These are phyloP conservation scores for Blastobotrys petasosporus DNA, from an alignment of 1,139 yeast genomes.

Conservation along the genomic window DNA sequence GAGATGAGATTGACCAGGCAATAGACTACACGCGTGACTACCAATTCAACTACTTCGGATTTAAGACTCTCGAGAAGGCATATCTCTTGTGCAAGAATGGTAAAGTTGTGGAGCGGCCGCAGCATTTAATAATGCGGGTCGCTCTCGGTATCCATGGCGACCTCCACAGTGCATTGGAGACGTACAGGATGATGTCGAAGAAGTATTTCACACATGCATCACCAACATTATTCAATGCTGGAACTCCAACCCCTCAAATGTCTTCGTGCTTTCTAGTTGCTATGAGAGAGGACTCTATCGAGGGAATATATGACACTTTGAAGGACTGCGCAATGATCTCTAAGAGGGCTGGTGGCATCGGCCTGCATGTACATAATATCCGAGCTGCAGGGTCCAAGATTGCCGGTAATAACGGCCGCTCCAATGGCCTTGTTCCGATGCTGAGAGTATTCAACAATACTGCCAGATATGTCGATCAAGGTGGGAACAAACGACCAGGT, in stretches of 20 bases:
- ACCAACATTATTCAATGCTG: slow-evolving; percentile 85
- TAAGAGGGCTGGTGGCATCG: slow-evolving; percentile 89
- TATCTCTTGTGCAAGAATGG: slow-evolving; percentile 67
- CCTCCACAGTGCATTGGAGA: slow-evolving; percentile 64
- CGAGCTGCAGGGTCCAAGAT: slow-evolving; percentile 82
- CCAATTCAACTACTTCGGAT: slow-evolving; percentile 77
- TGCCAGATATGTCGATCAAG: slow-evolving; percentile 89
- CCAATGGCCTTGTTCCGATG: slow-evolving; percentile 87
- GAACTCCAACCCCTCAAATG: slow-evolving; percentile 82
- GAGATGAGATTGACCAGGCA: slow-evolving; percentile 72
- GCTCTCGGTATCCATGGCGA: slow-evolving; percentile 86
- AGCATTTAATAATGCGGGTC: slow-evolving; percentile 84
- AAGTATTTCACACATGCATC: slow-evolving; percentile 85
- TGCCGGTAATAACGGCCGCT: slow-evolving; percentile 85
- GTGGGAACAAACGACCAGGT: slow-evolving; percentile 92
- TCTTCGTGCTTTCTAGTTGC: slow-evolving; percentile 86
- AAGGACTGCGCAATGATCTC: slow-evolving; percentile 83
- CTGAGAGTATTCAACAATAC: slow-evolving; percentile 84
- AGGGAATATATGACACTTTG: slow-evolving; percentile 81
- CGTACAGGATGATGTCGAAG: slow-evolving; percentile 78
- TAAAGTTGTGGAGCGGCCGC: slow-evolving; percentile 83
- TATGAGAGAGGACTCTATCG: slow-evolving; percentile 86
- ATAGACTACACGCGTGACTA: slow-evolving; percentile 80
- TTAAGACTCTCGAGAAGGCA: slow-evolving; percentile 81
- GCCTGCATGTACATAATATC: slow-evolving; percentile 75